These are phyloP conservation scores for Pseudopithomyces maydicus DNA, from an alignment of 2,329 filamentous ascomycete genomes.

Conservation along the genomic window DNA sequence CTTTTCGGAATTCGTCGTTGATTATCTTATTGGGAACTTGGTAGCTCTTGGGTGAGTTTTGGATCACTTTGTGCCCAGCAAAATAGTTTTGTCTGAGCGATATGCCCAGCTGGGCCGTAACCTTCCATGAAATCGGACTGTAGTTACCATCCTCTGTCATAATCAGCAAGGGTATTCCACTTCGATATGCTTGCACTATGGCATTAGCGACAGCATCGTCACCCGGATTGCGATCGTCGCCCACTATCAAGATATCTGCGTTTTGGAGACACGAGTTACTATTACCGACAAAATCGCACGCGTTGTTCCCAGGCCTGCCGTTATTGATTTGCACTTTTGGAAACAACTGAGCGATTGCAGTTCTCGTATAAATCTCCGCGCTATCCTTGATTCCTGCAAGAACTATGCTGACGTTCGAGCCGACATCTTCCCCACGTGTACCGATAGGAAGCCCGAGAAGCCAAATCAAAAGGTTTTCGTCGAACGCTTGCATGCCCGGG, in stretches of 20 bases:
- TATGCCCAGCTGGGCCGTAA: background rate
- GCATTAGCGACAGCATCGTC: background rate
- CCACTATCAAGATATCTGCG: background rate
- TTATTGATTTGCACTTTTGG: background rate
- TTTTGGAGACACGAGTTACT: background rate
- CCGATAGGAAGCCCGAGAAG: background rate
- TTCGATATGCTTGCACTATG: background rate
- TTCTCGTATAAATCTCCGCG: background rate
- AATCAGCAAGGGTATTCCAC: background rate
- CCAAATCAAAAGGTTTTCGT: background rate
- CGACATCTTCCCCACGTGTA: background rate
- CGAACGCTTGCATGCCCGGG: background rate
- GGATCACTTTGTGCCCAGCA: conserved; percentile 1
- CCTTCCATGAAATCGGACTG: background rate
- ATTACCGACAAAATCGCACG: background rate
- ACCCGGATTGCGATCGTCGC: background rate
- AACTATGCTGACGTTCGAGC: background rate
- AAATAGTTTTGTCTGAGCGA: background rate
- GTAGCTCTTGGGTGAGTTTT: background rate
- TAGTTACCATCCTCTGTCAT: conserved; percentile 1
- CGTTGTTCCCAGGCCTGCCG: background rate
- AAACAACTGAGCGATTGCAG: background rate
- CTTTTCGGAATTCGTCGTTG: background rate
- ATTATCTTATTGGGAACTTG: background rate
- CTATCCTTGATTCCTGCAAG: background rate